Percentiles rank a stretch among this genome's conserved stretches.
phyloP scores from a whole-genome alignment of 768 basidiomycete genomes.

The Lentinula edodes region DNA sequence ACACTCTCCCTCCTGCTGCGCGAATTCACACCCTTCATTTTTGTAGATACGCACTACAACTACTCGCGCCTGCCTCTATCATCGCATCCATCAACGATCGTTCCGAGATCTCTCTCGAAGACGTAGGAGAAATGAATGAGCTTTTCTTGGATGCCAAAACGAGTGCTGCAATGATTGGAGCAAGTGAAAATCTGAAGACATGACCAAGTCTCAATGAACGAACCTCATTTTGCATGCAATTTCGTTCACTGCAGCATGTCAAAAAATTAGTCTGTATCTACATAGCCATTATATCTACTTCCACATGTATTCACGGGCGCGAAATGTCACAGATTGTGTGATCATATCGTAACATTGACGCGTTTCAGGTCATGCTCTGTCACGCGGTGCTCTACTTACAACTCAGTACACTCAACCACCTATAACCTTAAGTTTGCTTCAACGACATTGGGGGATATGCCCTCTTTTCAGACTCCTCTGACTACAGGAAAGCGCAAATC shows the following conservation, averaged over 20 bases:
- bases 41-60: conserved; percentile 80
- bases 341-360: not conserved
- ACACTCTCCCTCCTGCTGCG: not conserved
- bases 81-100: conserved; percentile 75
- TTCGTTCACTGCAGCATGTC: too few species aligned
- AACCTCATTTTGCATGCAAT: not conserved
- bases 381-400: not conserved
- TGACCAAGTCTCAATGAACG: not conserved
- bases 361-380: not conserved
- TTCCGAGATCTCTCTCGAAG: conserved; percentile 77
- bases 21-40: conserved; percentile 3
- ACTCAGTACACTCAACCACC: not conserved
- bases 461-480: not conserved
- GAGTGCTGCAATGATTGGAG: conserved; percentile 49
- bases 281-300: too few species aligned
- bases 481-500: not conserved
- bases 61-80: conserved; percentile 88
- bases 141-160: conserved; percentile 95
- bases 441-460: not conserved
- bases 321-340: not conserved
- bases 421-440: too few species aligned
- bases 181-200: not conserved
- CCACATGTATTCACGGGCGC: not conserved
- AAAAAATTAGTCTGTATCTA: too few species aligned
- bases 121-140: conserved; percentile 90